Conservation (phyloP, 345 rosid genomes). For the Sapria himalayana region DNA sequence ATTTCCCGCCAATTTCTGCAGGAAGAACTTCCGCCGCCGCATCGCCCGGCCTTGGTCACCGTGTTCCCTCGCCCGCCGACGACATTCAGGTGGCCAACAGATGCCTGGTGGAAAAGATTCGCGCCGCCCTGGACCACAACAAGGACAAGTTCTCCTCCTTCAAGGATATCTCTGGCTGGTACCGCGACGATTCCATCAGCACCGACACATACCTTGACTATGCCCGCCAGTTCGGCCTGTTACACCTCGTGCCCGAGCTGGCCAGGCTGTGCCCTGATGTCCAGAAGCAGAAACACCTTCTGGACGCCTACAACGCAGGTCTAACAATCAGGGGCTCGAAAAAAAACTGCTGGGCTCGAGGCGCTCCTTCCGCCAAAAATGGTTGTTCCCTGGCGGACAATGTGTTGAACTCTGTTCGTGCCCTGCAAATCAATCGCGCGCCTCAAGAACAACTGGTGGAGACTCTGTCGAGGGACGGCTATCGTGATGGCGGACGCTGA, state of each 20-base stretch:
- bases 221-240: slow-evolving; percentile 43
- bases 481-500: slow-evolving; percentile 35
- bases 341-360: slow-evolving; percentile 14
- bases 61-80: slow-evolving; percentile 14
- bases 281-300: slow-evolving; percentile 63
- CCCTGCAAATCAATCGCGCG: slow-evolving; percentile 31
- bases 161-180: slow-evolving; percentile 51
- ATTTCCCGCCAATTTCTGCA: slow-evolving; percentile 73
- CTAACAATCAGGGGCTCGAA: slow-evolving; percentile 13
- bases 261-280: slow-evolving; percentile 76
- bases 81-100: slow-evolving; percentile 64
- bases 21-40: slow-evolving; percentile 18
- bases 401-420: slow-evolving; percentile 31
- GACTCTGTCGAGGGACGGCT: slow-evolving; percentile 36
- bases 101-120: slow-evolving; percentile 65
- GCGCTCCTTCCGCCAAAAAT: slow-evolving; percentile 8
- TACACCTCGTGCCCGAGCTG: slow-evolving; percentile 59
- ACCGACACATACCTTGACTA: slow-evolving; percentile 38
- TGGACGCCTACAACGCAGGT: slow-evolving; percentile 37
- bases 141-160: slow-evolving; percentile 49
- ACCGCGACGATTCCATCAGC: slow-evolving; percentile 62
- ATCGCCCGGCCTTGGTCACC: slow-evolving; percentile 13
- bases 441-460: slow-evolving; percentile 29
- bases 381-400: slow-evolving; percentile 33
- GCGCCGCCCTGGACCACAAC: slow-evolving; percentile 41